Percentiles rank a stretch among this genome's conserved stretches.
Conservation (phyloP, 768 basidiomycete species). For the Rhodotorula diobovata region DNA sequence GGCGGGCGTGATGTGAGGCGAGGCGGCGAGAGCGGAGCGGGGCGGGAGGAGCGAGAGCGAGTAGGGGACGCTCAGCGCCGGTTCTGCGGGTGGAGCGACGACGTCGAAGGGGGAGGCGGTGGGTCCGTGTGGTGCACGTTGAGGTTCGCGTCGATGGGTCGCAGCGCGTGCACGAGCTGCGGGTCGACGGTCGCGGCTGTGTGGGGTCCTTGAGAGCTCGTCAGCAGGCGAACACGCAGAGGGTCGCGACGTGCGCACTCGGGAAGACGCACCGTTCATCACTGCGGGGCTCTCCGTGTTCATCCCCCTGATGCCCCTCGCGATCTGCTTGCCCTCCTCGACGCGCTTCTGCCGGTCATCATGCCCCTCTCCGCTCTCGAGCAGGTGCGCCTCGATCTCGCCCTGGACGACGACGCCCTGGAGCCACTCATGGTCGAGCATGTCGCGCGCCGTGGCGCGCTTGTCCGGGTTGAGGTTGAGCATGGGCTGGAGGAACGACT, state of each 20-base stretch:
- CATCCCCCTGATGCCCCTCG: conserved; percentile 32
- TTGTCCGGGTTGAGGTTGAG: conserved; percentile 80
- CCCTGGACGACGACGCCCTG: conserved; percentile 62
- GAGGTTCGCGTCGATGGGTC: conserved; percentile 32
- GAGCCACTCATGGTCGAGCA: conserved; percentile 81
- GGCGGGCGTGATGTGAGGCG: not conserved
- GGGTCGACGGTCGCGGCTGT: conserved; percentile 27
- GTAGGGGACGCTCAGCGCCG: not conserved
- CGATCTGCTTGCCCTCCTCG: conserved; percentile 19
- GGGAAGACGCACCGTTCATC: conserved; percentile 5
- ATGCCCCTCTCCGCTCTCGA: conserved; percentile 19
- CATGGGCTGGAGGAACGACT: conserved; percentile 82
- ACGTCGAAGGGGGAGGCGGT: conserved; percentile 22
- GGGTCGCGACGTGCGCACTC: not conserved
- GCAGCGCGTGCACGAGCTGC: conserved; percentile 29
- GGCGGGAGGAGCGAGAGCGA: not conserved
- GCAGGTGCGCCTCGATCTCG: conserved; percentile 36
- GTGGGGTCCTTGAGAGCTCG: not conserved
- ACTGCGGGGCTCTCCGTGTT: conserved; percentile 24
- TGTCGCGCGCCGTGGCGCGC: conserved; percentile 79
- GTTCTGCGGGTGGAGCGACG: conserved; percentile 15
- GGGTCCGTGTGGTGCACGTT: conserved; percentile 36
- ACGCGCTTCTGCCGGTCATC: conserved; percentile 20
- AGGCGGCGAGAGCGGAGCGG: not conserved
- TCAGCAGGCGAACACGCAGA: not conserved